A percentile compares a stretch with the other conserved stretches of the same genome.
Conservation (phyloP, 2,329 filamentous ascomycete genomes). For the Elsinoe necatrix region DNA sequence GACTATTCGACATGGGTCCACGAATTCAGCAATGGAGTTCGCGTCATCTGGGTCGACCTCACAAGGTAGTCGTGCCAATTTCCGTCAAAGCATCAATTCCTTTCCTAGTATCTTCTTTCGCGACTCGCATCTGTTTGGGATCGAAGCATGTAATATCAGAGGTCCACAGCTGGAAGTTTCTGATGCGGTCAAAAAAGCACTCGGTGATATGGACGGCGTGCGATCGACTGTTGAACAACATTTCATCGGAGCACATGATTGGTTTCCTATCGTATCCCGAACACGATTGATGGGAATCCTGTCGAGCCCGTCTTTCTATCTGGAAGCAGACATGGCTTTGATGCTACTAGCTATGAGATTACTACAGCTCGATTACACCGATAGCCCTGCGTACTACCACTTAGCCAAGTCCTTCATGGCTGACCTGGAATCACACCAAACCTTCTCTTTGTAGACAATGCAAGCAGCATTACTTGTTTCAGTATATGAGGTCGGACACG, state of each 20-base stretch:
- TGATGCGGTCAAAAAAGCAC: neutral
- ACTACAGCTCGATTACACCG: neutral
- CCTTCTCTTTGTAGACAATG: conserved; percentile 32
- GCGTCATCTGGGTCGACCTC: neutral
- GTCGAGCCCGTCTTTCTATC: neutral
- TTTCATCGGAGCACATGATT: neutral
- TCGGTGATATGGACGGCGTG: neutral
- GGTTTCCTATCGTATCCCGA: neutral
- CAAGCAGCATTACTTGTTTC: conserved; percentile 29
- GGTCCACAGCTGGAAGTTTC: neutral
- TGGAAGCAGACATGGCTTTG: neutral
- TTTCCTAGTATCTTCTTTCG: neutral
- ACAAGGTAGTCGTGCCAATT: neutral
- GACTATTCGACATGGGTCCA: neutral
- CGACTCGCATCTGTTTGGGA: neutral
- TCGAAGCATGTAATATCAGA: neutral
- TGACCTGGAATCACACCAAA: neutral
- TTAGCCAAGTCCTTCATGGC: neutral
- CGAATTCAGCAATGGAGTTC: neutral
- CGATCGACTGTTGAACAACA: neutral
- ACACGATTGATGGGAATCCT: neutral
- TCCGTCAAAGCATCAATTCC: neutral
- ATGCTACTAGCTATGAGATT: neutral
- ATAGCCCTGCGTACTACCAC: neutral
- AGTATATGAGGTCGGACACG: conserved; percentile 43